Base-by-base conservation (phyloP, 1,139 yeast species). In the Pichia sp. region DNA sequence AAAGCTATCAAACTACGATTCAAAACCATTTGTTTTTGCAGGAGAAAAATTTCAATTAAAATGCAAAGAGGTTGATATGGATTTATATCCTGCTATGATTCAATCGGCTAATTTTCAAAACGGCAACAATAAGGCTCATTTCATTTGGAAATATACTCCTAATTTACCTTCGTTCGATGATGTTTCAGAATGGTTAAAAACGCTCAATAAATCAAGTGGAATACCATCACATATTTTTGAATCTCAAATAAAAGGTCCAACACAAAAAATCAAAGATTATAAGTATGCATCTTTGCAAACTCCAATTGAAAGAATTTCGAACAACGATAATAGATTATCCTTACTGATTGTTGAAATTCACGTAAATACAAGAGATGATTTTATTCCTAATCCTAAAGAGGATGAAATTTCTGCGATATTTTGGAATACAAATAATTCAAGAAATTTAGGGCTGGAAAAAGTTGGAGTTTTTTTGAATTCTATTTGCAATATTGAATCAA, bases 311-410 rank as follows among this genome's bases (percentile, higher is more conserved):
- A 57, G 63, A 48, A 61, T 56, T 42, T 41, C 53, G 16, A 49
- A 50, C 8, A 48, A 47, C 28, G 51, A 49, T 33, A 77, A 73
- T 54, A 75, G 74, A 49, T 64, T 90, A 63, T 74, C 85, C 0
- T 73, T 80, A 29, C 68, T 90, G 38, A 73, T 78, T 13, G 58
- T 87, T 53, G 98, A 91, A 61, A 64, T 87, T 0, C 93, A 84
- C 67, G 82, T 79, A 0, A 76, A 77, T 50, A 79, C 87, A 0
- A 66, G 78, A 16, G 72, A 64, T 1, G 73, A 71, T 0, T 67
- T 74, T 44, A 66, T 72, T 11, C 95, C 97, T 0, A 84, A 90
- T 62, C 96, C 97, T 0, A 55, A 63, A 5, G 51, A 60, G 1
- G 95, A 93, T 64, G 72, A 79, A 1, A 72, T 91, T 0, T 56